Evolutionary conservation across 495 filamentous ascomycete genomes (phyloP).

Genomic region (Schizothecium vesticola): DNA sequence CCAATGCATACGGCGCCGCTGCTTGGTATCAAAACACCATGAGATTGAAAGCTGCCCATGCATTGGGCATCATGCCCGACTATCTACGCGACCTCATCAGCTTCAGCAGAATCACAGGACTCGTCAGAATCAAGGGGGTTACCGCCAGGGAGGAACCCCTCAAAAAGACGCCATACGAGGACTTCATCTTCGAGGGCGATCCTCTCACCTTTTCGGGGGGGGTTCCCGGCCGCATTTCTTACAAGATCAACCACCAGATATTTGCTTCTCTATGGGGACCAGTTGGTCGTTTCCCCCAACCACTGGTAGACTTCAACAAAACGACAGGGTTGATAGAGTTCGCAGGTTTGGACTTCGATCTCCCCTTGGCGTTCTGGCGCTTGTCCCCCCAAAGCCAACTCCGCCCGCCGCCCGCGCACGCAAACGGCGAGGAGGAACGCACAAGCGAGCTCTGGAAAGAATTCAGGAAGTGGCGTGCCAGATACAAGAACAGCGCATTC

Average conservation of each 20-base stretch:
- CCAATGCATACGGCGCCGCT: too few relatives aligned
- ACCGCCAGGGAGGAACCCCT: too few relatives aligned
- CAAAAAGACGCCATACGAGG: too few relatives aligned
- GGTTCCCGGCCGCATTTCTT: neutral
- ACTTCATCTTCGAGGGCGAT: too few relatives aligned
- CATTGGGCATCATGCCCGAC: neutral
- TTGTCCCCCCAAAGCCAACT: too few relatives aligned
- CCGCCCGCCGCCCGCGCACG: too few relatives aligned
- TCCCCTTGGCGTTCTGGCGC: too few relatives aligned
- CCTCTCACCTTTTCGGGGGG: neutral
- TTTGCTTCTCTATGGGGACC: neutral
- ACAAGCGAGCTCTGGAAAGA: neutral
- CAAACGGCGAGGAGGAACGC: too few relatives aligned
- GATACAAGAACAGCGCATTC: neutral
- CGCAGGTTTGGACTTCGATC: neutral
- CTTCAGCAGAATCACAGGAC: neutral
- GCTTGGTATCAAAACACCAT: neutral
- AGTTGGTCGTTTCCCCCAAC: too few relatives aligned
- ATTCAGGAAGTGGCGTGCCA: neutral
- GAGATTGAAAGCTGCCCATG: neutral
- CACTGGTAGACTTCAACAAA: neutral
- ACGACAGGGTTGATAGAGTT: neutral
- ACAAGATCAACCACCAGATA: neutral
- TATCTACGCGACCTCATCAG: neutral
- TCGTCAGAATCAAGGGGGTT: neutral